These are phyloP conservation scores for Sphaerostilbella broomeana DNA, from an alignment of 2,329 filamentous ascomycete genomes.

Conservation along the genomic window DNA sequence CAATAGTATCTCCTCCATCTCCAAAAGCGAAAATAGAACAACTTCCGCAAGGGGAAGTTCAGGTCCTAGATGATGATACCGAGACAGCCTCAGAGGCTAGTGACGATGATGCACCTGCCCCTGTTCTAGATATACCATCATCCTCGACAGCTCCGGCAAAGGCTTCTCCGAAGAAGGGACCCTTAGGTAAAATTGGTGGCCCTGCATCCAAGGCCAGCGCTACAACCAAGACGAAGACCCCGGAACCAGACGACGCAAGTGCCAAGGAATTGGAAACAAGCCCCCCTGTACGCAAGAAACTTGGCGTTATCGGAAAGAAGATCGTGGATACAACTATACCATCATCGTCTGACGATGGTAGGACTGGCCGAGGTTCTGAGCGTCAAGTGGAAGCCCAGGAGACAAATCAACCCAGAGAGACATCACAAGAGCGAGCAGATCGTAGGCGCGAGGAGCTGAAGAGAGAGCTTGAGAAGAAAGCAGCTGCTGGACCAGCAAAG, in stretches of 20 bases:
- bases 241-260: conserved; percentile 10
- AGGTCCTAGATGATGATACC: conserved; percentile 21
- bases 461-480: conserved; percentile 43
- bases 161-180: conserved; percentile 23
- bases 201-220: conserved; percentile 17
- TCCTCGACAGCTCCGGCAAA: conserved; percentile 20
- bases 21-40: conserved; percentile 13
- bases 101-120: conserved; percentile 26
- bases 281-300: conserved; percentile 17
- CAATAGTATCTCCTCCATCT: conserved; percentile 17
- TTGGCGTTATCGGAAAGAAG: conserved; percentile 32
- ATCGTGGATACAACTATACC: conserved; percentile 5
- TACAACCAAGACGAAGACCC: conserved; percentile 5
- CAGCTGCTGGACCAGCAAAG: conserved; percentile 42
- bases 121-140: conserved; percentile 15
- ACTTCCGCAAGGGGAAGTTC: conserved; percentile 8
- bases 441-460: conserved; percentile 46
- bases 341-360: conserved; percentile 14
- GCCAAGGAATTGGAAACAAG: conserved; percentile 10
- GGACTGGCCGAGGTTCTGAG: conserved; percentile 18
- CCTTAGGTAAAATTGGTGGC: conserved; percentile 38
- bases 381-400: conserved; percentile 18
- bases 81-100: conserved; percentile 40
- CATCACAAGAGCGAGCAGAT: conserved; percentile 41
- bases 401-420: conserved; percentile 33